Percentiles rank a stretch among this genome's conserved stretches.
These are phyloP conservation scores for Ogataea corticis DNA, from an alignment of 805 yeast species.

Conservation along the genomic window DNA sequence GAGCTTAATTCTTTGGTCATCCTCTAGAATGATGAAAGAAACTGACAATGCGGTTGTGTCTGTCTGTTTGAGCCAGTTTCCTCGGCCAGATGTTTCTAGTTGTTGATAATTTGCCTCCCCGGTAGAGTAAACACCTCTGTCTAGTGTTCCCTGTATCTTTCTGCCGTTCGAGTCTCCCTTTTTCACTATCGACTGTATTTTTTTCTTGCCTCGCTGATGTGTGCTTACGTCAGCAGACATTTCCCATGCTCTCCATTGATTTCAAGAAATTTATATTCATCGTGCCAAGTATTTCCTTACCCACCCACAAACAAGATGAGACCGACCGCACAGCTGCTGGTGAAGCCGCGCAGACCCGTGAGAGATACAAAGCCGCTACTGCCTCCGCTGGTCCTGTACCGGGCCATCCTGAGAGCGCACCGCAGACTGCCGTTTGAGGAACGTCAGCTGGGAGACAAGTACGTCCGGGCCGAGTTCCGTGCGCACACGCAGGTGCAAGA, in stretches of 20 bases:
- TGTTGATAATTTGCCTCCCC: too few species aligned
- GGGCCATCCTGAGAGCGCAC: conserved; percentile 84
- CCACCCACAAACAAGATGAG: conserved; percentile 14
- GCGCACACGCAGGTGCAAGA: conserved; percentile 81
- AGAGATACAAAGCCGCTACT: conserved; percentile 48
- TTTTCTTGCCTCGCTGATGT: not conserved
- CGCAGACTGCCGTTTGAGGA: conserved; percentile 62
- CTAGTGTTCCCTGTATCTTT: too few species aligned
- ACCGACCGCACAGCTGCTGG: conserved; percentile 35
- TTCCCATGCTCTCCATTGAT: too few species aligned
- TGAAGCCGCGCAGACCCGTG: conserved; percentile 29
- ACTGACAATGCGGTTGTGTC: too few species aligned
- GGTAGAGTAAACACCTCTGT: too few species aligned
- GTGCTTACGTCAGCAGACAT: not conserved
- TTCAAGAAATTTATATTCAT: not conserved
- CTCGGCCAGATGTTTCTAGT: too few species aligned
- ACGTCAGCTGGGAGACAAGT: conserved; percentile 82
- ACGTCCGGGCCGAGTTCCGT: conserved; percentile 86
- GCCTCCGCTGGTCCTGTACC: conserved; percentile 80
- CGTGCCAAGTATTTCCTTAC: not conserved
- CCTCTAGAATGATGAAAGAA: too few species aligned
- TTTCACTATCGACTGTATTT: not conserved
- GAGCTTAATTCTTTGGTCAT: not conserved
- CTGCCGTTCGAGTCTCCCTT: not conserved
- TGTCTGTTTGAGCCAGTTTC: too few species aligned